Conservation (phyloP, 305 asterid species). For the Nicotiana rustica region DNA sequence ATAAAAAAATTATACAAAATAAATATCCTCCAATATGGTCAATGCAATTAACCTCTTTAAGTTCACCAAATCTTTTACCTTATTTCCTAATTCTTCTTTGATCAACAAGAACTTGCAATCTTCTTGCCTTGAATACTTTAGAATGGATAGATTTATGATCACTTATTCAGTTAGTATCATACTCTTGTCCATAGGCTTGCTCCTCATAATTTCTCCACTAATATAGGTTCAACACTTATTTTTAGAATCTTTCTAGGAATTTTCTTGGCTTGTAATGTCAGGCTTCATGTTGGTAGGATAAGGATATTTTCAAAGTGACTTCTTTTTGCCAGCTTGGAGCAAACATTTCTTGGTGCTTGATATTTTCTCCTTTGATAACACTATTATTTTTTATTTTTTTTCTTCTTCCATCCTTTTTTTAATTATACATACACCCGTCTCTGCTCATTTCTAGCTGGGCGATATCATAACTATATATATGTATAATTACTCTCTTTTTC, state of each 20-base stretch:
- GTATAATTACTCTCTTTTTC: too few relatives aligned
- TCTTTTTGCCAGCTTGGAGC: background rate
- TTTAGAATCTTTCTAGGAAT: too few relatives aligned
- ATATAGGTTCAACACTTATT: too few relatives aligned
- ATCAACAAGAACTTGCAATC: background rate
- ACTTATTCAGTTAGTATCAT: background rate
- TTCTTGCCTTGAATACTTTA: background rate
- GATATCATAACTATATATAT: too few relatives aligned
- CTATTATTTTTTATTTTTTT: too few relatives aligned
- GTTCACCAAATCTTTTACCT: background rate
- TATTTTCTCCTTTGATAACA: background rate
- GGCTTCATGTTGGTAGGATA: background rate
- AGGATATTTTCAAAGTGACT: background rate
- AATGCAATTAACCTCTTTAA: background rate
- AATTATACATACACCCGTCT: too few relatives aligned
- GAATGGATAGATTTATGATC: background rate
- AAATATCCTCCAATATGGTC: background rate
- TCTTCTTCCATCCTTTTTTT: background rate
- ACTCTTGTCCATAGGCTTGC: background rate
- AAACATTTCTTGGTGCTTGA: background rate
- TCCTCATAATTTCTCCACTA: background rate
- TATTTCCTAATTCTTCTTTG: background rate
- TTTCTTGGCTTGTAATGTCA: background rate
- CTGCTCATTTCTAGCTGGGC: background rate
- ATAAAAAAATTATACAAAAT: too few relatives aligned